Base-by-base conservation (phyloP, 2,329 filamentous ascomycete genomes). In the Fonsecaea pedrosoi region DNA sequence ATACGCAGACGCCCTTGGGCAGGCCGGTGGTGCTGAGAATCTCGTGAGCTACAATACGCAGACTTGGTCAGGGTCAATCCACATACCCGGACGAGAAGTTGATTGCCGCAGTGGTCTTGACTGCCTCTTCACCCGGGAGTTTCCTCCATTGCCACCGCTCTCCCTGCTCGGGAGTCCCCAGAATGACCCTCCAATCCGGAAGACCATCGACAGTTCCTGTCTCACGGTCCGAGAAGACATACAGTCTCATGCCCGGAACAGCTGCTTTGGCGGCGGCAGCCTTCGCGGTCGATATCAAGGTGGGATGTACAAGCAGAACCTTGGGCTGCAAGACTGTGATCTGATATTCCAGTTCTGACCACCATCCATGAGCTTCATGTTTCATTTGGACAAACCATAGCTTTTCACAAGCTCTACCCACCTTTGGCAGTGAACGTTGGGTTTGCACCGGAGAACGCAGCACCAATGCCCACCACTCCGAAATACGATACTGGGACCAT, bases 401-500 rank as follows among this genome's bases (percentile, higher is more conserved):
- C 12, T 34, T 61, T n/a, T 21, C 37, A 13, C 12, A 8, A 55
- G 15, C 12, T 55, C 15, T 55, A 37, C 54, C 30, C 13, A 55
- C 54, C 54, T 35, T 34, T 88, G 13, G 85, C 81, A 45, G 86
- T 89, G 75, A 90, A 90, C 0, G 86, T 87, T 0, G 88, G 88
- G n/a, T 83, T 86, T 0, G 87, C 88, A 1, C 88, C 87, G 3
- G 83, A 86, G 1, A 89, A 85, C 40, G 86, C 81, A 10, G 84
- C 87, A 69, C 82, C 84, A 12, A 79, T 81, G 10, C 83, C 81
- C 5, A 87, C 78, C 1, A 83, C 83, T 0, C 84, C 83, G 62
- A 86, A 82, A 80, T 89, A 85, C 13, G 85, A 86, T 3, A 89
- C 83, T 0, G 88, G 87, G 72, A 89, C 89, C 86, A 86, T 89